Base-by-base conservation (phyloP, 768 basidiomycete species). In the Termitomyces sp. region DNA sequence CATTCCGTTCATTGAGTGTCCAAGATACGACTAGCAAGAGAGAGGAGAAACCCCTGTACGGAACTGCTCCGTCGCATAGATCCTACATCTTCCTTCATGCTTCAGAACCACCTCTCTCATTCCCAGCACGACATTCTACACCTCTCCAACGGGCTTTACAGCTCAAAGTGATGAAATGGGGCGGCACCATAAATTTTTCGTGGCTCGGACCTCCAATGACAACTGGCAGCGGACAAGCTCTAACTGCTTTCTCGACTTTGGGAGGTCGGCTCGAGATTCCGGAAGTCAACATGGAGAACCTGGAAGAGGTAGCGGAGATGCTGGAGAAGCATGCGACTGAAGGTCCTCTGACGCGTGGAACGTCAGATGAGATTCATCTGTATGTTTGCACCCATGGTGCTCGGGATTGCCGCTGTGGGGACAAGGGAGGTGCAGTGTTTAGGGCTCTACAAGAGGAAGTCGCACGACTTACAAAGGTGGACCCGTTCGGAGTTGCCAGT, bases 361-460 rank as follows among this genome's bases (percentile, higher is more conserved):
- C 64, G 15, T 66, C 42, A 5, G 60, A 71, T n/a, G 69, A 75
- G 39, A 68, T 78, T 5, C 74, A 80, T 22, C 63, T 91, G 18
- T 90, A 87, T 66, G 84, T 94, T 1, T 94, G 92, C 69, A 92
- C 91, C 4, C 92, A 94, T 69, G 85, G 84, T 5, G 78, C 82
- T 44, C 81, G 91, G 54, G 92, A 94, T 69, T 95, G 92, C 73
- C 80, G 92, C 6, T 94, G 92, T 64, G 89, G 88, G 2, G 80
- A 88, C 12, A 79, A 72, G 22, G 92, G 92, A 0, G 79, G 80
- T 3, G 76, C 74, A 12, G 81, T 94, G 7, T 83, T 78, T 3
- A 74, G 74, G 0, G 79, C 85, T 3, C 69, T 95, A 32, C 74
- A 75, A 18, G 74, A 77, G 4, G 88, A 91, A 68, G 71, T 90